Base-by-base conservation (phyloP, 257 asterid species). In the Apocynum venetum region DNA sequence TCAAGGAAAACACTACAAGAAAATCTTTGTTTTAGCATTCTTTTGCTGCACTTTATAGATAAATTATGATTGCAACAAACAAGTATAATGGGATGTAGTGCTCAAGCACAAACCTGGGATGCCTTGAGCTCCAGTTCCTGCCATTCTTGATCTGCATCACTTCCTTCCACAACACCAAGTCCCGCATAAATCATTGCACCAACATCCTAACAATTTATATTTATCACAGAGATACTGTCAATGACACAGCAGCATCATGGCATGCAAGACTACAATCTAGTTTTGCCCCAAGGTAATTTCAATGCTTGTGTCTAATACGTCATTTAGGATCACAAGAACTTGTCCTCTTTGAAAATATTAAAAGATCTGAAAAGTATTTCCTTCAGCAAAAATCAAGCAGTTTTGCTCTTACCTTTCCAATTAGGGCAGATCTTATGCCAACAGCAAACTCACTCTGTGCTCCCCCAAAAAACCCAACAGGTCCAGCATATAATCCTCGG, bases 401-500 rank as follows among this genome's bases (percentile, higher is more conserved):
- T 10, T 25, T 78, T 75, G 48, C 60, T 8, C 93, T 81, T 68
- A 93, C 99, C 94, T 87, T 91, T 76, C 90, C 96, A 73, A 96
- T 92, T 86, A 96, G 88, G 81, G 98, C 96, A 19, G 99, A 93
- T 81, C 99, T 86, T 79, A 96, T 96, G 85, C 99, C 99, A 76
- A 96, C 99, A 49, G 98, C 90, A 87, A 96, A 96, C 84, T 96
- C 98, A 59, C 99, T 96, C 87, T 90, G 96, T 66, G 86, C 89
- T 70, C 99, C 98, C 63, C 99, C 97, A 80, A 96, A 96, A 96
- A 95, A 96, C 61, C 99, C 99, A 75, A 96, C 93, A 25, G 99
- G 99, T 74, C 97, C 99, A 73, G 99, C 99, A 78, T 96, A 96
- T 97, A 96, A 84, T 84, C 99, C 99, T 76, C 99, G 92, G 83